Evolutionary conservation across 2,329 filamentous ascomycete genomes (phyloP).

Genomic region (Cytospora piceicola): DNA sequence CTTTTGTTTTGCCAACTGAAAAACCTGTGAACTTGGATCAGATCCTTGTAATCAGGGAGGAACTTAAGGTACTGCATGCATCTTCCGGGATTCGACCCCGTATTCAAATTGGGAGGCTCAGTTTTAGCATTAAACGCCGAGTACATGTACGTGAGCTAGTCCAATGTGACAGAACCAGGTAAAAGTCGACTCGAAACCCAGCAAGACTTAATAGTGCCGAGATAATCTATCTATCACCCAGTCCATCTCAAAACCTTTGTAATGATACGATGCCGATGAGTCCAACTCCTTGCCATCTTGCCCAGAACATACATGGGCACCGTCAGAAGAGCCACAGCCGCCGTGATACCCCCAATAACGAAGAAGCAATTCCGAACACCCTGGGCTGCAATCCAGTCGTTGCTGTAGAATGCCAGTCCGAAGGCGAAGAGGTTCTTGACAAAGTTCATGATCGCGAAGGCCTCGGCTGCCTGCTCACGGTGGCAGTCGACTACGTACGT

Average conservation of each 20-base stretch:
- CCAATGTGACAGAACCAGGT: no score
- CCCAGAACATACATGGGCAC: slow-evolving; percentile 39
- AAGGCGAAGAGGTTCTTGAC: slow-evolving; percentile 46
- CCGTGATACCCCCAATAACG: slow-evolving; percentile 43
- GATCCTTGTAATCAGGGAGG: no score
- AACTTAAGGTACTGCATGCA: no score
- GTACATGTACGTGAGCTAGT: no score
- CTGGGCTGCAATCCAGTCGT: slow-evolving; percentile 44
- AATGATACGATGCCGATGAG: slow-evolving; percentile 25
- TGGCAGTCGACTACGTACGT: slow-evolving; percentile 46
- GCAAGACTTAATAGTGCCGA: no score
- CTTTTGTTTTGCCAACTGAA: background rate
- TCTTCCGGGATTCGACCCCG: no score
- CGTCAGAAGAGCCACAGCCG: slow-evolving; percentile 38
- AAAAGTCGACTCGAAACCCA: background rate
- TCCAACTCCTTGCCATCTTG: slow-evolving; percentile 34
- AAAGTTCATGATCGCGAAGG: slow-evolving; percentile 45
- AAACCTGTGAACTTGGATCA: no score
- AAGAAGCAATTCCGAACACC: slow-evolving; percentile 45
- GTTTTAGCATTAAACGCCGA: no score
- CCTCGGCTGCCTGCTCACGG: slow-evolving; percentile 43
- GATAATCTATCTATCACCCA: background rate
- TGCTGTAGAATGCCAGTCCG: slow-evolving; percentile 45
- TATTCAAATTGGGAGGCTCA: no score
- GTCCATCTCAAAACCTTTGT: slow-evolving; percentile 26